Evolutionary conservation across 202 grass and related monocot genomes (phyloP).

Genomic region (Dendrocalamus latiflorus): DNA sequence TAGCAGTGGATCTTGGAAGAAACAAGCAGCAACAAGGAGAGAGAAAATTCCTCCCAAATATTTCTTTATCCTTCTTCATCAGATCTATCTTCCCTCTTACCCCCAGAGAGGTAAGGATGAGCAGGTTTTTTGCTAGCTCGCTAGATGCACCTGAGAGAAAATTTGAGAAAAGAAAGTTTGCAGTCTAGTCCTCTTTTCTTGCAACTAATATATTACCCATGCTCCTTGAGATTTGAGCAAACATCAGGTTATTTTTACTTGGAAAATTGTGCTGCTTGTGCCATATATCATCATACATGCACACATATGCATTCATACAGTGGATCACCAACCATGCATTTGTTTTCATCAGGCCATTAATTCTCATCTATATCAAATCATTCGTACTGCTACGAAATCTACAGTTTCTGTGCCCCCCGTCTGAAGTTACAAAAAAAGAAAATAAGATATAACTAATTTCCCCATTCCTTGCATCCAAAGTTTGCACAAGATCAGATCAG

Average conservation of each 20-base stretch:
- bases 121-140: conserved; percentile 13
- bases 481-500: conserved; percentile 18
- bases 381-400: conserved; percentile 19
- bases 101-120: conserved; percentile 44
- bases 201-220: conserved; percentile 24
- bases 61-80: neutral
- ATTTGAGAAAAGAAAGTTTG: neutral
- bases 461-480: conserved; percentile 30
- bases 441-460: neutral
- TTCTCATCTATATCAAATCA: conserved; percentile 28
- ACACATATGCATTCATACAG: conserved; percentile 32
- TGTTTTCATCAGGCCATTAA: conserved; percentile 7
- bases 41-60: neutral
- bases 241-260: conserved; percentile 28
- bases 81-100: conserved; percentile 31
- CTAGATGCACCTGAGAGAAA: conserved; percentile 29
- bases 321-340: conserved; percentile 29
- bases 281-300: conserved; percentile 46
- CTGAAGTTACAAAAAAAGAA: conserved; percentile 7
- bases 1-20: conserved; percentile 29
- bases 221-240: conserved; percentile 46
- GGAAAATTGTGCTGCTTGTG: conserved; percentile 41
- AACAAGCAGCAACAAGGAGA: conserved; percentile 5
- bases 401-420: conserved; percentile 20
- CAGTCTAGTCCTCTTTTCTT: conserved; percentile 7